phyloP scores from a whole-genome alignment of 805 yeast species.

The Hanseniaspora lachancei region DNA sequence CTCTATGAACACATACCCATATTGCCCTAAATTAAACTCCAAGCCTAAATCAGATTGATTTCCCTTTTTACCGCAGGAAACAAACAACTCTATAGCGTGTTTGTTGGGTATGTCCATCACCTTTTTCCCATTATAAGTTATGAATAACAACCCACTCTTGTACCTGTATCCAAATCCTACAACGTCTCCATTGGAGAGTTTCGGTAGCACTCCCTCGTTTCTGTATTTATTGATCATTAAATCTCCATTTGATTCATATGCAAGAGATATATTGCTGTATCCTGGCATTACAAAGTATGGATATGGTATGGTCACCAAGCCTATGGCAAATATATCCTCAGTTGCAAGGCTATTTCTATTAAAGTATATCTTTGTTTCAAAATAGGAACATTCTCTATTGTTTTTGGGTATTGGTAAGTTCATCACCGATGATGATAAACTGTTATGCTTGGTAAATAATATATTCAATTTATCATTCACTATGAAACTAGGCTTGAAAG shows the following conservation, averaged over 20 bases:
- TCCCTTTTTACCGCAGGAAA: slow-evolving; percentile 27
- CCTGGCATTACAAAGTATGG: slow-evolving; percentile 71
- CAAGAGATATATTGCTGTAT: slow-evolving; percentile 51
- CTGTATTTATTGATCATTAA: slow-evolving; percentile 47
- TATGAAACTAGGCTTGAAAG: slow-evolving; percentile 25
- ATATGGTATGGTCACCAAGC: slow-evolving; percentile 58
- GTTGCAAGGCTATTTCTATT: slow-evolving; percentile 16
- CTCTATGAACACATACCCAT: slow-evolving; percentile 68
- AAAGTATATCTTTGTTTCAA: slow-evolving; percentile 44
- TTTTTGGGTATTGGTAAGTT: slow-evolving; percentile 29
- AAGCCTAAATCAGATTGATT: slow-evolving; percentile 29
- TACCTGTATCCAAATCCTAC: slow-evolving; percentile 83
- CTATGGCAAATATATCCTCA: slow-evolving; percentile 44
- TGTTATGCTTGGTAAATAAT: slow-evolving; percentile 23
- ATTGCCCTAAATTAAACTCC: slow-evolving; percentile 63
- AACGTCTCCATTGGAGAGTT: slow-evolving; percentile 70
- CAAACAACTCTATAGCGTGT: slow-evolving; percentile 34
- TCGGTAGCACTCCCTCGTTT: slow-evolving; percentile 30
- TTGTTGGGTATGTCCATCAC: slow-evolving; percentile 70
- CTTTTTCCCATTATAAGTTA: slow-evolving; percentile 88
- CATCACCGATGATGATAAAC: slow-evolving; percentile 25
- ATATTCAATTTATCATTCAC: slow-evolving; percentile 27
- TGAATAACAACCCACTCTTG: slow-evolving; percentile 71
- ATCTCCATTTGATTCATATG: slow-evolving; percentile 62
- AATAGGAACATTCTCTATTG: slow-evolving; percentile 56